Percentiles rank a stretch among this genome's conserved stretches.
Evolutionary conservation across 2,329 filamentous ascomycete species (phyloP).

Genomic region (Alternaria sp.): DNA sequence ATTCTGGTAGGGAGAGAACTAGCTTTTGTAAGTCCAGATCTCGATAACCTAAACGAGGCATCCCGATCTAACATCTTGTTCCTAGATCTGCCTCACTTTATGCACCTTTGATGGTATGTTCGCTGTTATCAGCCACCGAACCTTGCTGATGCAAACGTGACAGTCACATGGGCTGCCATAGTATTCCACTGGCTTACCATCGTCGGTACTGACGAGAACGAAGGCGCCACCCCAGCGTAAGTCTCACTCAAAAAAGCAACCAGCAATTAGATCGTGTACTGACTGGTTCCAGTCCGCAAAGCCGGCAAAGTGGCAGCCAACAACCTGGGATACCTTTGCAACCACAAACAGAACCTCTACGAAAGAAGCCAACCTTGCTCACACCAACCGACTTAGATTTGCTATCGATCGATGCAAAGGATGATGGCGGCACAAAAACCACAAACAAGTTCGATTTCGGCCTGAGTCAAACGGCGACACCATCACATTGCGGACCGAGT

Average conservation of each 20-base stretch:
- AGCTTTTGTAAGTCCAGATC: constrained; percentile 40
- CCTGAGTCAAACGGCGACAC: too few relatives aligned
- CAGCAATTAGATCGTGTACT: too few relatives aligned
- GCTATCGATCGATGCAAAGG: not conserved
- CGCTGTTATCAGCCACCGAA: not conserved
- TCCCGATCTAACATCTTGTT: not conserved
- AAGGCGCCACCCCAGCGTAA: constrained; percentile 19
- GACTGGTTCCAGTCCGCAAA: too few relatives aligned
- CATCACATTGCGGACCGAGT: not conserved
- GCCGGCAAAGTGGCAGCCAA: too few relatives aligned
- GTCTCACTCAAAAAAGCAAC: not conserved
- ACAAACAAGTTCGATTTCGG: too few relatives aligned
- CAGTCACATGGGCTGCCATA: constrained; percentile 47
- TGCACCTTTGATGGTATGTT: constrained; percentile 53
- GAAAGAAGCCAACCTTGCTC: not conserved
- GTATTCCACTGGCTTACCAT: constrained; percentile 50
- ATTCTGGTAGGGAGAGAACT: constrained; percentile 45
- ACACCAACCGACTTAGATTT: not conserved
- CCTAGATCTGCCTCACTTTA: constrained; percentile 48
- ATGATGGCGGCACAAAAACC: not conserved
- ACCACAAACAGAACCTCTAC: not conserved
- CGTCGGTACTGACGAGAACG: constrained; percentile 33
- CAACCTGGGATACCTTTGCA: too few relatives aligned
- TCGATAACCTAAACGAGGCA: not conserved
- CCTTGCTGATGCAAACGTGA: not conserved